These are phyloP conservation scores for Malassezia psittaci DNA, from an alignment of 1,284 basidiomycete genomes.

Conservation along the genomic window DNA sequence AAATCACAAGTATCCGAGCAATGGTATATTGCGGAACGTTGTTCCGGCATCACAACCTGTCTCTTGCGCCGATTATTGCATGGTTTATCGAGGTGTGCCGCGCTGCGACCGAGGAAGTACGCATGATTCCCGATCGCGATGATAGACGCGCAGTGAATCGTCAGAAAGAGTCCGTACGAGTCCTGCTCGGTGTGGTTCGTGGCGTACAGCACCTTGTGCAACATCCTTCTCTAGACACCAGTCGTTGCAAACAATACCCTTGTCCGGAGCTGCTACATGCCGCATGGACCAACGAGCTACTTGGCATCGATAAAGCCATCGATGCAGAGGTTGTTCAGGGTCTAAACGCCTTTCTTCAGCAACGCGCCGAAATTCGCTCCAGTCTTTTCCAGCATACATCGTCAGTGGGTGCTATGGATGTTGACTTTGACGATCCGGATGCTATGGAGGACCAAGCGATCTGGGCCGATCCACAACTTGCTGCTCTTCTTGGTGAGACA, in stretches of 20 bases:
- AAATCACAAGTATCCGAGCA: conserved; percentile 65
- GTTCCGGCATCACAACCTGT: conserved; percentile 56
- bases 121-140: background rate
- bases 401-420: conserved; percentile 37
- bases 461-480: conserved; percentile 52
- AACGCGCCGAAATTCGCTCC: conserved; percentile 18
- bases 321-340: conserved; percentile 57
- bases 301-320: conserved; percentile 54
- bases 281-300: conserved; percentile 60
- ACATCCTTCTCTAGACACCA: conserved; percentile 47
- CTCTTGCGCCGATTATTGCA: conserved; percentile 55
- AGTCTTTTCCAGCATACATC: background rate
- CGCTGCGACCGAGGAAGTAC: conserved; percentile 51
- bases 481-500: conserved; percentile 49
- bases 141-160: conserved; percentile 7
- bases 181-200: conserved; percentile 49
- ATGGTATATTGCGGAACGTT: conserved; percentile 66
- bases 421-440: conserved; percentile 53
- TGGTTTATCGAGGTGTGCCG: conserved; percentile 63
- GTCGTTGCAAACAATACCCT: conserved; percentile 54
- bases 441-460: conserved; percentile 27
- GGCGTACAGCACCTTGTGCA: conserved; percentile 59
- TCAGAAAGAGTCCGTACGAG: conserved; percentile 20
- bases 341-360: conserved; percentile 58
- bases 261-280: conserved; percentile 57